These are phyloP conservation scores for Delitschia confertaspora DNA, from an alignment of 495 filamentous ascomycete species.

Conservation along the genomic window DNA sequence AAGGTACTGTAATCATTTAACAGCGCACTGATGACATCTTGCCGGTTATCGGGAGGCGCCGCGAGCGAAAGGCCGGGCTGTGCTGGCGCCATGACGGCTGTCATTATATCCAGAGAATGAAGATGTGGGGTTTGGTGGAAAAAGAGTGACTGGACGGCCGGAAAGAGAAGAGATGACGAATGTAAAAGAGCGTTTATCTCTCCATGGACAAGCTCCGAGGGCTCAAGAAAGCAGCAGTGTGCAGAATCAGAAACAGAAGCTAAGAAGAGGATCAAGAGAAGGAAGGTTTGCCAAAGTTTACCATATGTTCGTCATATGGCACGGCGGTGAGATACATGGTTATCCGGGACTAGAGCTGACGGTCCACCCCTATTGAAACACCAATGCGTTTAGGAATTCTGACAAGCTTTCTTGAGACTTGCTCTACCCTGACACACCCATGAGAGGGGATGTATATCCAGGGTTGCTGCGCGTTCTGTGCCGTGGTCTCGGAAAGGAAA, in stretches of 20 bases:
- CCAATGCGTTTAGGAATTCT: too few relatives aligned
- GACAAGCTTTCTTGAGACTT: too few relatives aligned
- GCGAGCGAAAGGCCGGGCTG: slow-evolving; percentile 8
- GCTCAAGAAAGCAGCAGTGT: slow-evolving; percentile 1
- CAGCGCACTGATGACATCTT: slow-evolving; percentile 25
- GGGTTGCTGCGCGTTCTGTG: too few relatives aligned
- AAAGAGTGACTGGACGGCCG: slow-evolving; percentile 1
- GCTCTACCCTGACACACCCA: too few relatives aligned
- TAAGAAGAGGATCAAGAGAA: slow-evolving; percentile 1
- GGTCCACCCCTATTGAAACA: too few relatives aligned
- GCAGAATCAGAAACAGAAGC: not conserved
- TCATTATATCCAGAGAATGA: slow-evolving; percentile 7
- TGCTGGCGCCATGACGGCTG: slow-evolving; percentile 11
- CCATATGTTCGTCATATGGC: not conserved
- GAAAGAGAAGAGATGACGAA: not conserved
- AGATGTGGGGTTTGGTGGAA: not conserved
- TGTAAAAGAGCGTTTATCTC: too few relatives aligned
- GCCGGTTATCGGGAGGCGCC: slow-evolving; percentile 19
- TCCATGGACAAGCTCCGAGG: too few relatives aligned
- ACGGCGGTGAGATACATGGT: too few relatives aligned
- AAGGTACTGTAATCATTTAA: slow-evolving; percentile 26
- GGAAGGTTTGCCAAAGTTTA: not conserved
- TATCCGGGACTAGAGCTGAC: too few relatives aligned
- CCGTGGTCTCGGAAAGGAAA: too few relatives aligned
- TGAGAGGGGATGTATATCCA: too few relatives aligned